phyloP scores from a whole-genome alignment of 2,329 filamentous ascomycete species.

The Claviceps spartinae region DNA sequence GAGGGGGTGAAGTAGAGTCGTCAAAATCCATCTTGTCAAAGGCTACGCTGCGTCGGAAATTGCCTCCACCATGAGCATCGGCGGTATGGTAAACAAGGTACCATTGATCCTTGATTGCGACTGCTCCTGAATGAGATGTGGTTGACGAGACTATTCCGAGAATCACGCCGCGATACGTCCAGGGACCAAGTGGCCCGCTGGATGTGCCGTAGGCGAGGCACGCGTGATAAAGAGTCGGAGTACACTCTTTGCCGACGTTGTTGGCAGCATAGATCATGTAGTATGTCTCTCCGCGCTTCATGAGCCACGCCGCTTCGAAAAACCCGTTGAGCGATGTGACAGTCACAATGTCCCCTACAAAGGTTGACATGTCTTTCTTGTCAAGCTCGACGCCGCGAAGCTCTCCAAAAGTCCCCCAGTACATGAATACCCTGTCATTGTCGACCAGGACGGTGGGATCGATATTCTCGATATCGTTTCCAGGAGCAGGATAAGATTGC shows the following conservation, averaged over 20 bases:
- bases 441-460: not conserved
- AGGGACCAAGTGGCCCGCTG: not conserved
- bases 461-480: not conserved
- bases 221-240: not conserved
- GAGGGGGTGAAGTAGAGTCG: not conserved
- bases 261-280: conserved; percentile 1
- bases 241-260: not conserved
- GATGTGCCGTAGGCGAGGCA: not conserved
- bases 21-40: not conserved
- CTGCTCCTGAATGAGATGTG: not conserved
- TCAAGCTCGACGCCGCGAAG: not conserved
- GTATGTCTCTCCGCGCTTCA: not conserved
- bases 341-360: not conserved
- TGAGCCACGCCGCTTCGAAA: not conserved
- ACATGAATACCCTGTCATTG: not conserved
- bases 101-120: not conserved
- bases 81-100: conserved; percentile 1
- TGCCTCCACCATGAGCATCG: not conserved
- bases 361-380: not conserved
- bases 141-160: conserved; percentile 1
- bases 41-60: not conserved
- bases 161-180: not conserved
- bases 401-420: not conserved
- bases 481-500: not conserved
- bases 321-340: not conserved